Percentiles rank a stretch among this genome's conserved stretches.
Conservation (phyloP, 352 stramenopile species). For the Pythium insidiosum region DNA sequence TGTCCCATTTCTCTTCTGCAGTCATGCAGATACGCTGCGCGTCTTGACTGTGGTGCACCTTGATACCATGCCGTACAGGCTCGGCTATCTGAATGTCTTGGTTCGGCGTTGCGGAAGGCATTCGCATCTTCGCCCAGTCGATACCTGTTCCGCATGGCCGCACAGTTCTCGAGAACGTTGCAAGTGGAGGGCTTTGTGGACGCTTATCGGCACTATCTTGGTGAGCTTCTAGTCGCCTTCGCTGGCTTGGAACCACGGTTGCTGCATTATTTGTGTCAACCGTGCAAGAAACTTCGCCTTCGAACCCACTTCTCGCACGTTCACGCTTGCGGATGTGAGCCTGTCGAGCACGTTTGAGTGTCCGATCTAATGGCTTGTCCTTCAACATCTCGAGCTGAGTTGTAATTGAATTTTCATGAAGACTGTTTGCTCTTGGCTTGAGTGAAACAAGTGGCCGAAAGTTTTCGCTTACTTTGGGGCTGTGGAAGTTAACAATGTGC, state of each 20-base stretch:
- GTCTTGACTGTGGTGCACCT: too few relatives aligned
- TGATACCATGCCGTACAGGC: background rate
- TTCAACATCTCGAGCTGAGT: too few relatives aligned
- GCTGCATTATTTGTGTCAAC: constrained; percentile 20
- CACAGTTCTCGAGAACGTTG: too few relatives aligned
- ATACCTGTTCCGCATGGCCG: too few relatives aligned
- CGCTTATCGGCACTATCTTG: too few relatives aligned
- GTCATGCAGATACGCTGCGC: constrained; percentile 9
- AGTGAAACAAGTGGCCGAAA: constrained; percentile 42
- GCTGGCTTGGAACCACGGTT: constrained; percentile 1
- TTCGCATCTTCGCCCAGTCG: too few relatives aligned
- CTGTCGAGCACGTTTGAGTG: constrained; percentile 43
- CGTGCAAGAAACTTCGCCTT: constrained; percentile 53
- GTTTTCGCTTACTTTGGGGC: constrained; percentile 75
- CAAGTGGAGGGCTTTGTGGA: too few relatives aligned
- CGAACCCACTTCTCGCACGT: constrained; percentile 53
- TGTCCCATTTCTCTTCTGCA: constrained; percentile 72
- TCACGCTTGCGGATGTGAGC: constrained; percentile 38
- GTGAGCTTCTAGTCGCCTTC: too few relatives aligned
- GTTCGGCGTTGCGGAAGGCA: too few relatives aligned
- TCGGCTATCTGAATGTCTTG: background rate
- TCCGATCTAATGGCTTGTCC: constrained; percentile 24
- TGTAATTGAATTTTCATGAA: too few relatives aligned
- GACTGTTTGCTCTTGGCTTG: constrained; percentile 4
- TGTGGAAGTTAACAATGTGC: constrained; percentile 74